A percentile compares a stretch with the other conserved stretches of the same genome.
Conservation (phyloP, 1,139 yeast genomes). For the Yamadazyma sp. region DNA sequence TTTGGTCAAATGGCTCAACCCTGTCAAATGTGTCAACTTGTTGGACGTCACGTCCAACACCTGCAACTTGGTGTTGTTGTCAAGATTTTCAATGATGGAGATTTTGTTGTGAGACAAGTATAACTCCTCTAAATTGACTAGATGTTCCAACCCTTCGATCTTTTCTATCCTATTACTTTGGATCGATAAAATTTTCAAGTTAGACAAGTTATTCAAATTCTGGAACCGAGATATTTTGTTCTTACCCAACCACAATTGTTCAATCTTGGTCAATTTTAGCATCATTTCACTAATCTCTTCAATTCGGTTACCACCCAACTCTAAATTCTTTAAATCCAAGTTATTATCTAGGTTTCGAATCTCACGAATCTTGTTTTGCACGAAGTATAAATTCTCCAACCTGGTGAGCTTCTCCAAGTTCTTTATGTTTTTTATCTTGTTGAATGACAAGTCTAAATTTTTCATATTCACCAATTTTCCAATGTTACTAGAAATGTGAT, state of each 20-base stretch:
- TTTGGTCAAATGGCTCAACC: constrained; percentile 60
- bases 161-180: constrained; percentile 83
- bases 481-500: constrained; percentile 74
- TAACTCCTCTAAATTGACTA: constrained; percentile 75
- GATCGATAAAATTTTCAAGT: constrained; percentile 76
- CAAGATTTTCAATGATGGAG: constrained; percentile 73
- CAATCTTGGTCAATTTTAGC: constrained; percentile 51
- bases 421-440: constrained; percentile 84
- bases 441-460: constrained; percentile 82
- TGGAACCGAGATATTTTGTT: constrained; percentile 70
- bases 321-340: constrained; percentile 65
- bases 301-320: constrained; percentile 88
- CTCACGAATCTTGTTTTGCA: constrained; percentile 80
- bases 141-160: constrained; percentile 76
- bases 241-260: constrained; percentile 91
- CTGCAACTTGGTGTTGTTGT: constrained; percentile 62
- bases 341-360: constrained; percentile 68
- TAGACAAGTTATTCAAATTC: constrained; percentile 59
- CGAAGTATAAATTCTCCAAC: constrained; percentile 73
- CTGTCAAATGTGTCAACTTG: constrained; percentile 58
- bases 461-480: constrained; percentile 58
- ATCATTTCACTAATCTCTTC: constrained; percentile 61
- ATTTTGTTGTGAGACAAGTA: constrained; percentile 88
- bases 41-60: constrained; percentile 85
- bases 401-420: constrained; percentile 65